Evolutionary conservation across 768 basidiomycete genomes (phyloP).

Genomic region (Leccinellum rugosiceps): DNA sequence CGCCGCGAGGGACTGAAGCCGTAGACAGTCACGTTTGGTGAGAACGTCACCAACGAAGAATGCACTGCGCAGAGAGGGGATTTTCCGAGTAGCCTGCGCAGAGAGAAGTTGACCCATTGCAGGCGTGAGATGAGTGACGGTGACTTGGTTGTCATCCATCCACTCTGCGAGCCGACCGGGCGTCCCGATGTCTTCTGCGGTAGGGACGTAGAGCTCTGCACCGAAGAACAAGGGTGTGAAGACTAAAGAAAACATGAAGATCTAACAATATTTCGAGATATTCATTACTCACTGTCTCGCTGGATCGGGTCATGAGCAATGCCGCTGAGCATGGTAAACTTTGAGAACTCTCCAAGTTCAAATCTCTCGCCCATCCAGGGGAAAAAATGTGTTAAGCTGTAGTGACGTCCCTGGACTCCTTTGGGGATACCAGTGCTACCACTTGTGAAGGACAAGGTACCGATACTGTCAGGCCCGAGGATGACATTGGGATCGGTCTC

Average conservation of each 20-base stretch:
- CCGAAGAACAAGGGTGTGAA: slow-evolving; percentile 99
- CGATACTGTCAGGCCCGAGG: slow-evolving; percentile 93
- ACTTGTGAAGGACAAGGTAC: slow-evolving; percentile 93
- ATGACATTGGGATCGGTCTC: slow-evolving; percentile 75
- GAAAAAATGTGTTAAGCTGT: slow-evolving; percentile 97
- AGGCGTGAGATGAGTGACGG: slow-evolving; percentile 96
- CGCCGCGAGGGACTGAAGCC: slow-evolving; percentile 86
- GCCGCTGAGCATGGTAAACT: slow-evolving; percentile 97
- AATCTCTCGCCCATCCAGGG: slow-evolving; percentile 98
- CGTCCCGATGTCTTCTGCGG: slow-evolving; percentile 93
- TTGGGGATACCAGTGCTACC: slow-evolving; percentile 98
- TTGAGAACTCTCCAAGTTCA: slow-evolving; percentile 65
- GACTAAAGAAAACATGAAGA: slow-evolving; percentile 48
- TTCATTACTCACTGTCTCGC: slow-evolving; percentile 81
- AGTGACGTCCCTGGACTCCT: slow-evolving; percentile 95
- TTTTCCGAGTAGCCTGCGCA: slow-evolving; percentile 76
- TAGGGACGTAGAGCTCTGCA: slow-evolving; percentile 92
- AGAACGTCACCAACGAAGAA: slow-evolving; percentile 99
- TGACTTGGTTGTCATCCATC: slow-evolving; percentile 92
- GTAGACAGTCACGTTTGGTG: slow-evolving; percentile 95
- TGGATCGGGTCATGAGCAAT: slow-evolving; percentile 99
- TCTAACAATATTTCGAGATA: neutral
- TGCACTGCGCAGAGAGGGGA: slow-evolving; percentile 82
- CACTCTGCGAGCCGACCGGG: slow-evolving; percentile 96
- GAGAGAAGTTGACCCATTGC: slow-evolving; percentile 99